Percentiles rank a stretch among this genome's conserved stretches.
phyloP scores from a whole-genome alignment of 768 basidiomycete genomes.

The Suillus plorans region DNA sequence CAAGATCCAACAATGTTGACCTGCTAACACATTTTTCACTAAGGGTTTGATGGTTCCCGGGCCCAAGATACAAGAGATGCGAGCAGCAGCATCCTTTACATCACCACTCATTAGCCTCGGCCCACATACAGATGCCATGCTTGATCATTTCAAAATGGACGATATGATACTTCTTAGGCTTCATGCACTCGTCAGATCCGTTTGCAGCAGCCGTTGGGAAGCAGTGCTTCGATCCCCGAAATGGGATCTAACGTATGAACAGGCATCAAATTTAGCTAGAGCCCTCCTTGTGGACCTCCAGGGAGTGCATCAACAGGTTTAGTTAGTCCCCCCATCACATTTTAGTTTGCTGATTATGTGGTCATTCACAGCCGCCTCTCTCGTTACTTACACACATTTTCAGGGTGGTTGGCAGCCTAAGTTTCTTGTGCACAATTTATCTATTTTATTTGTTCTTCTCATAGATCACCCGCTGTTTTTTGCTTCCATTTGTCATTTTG shows the following conservation, averaged over 20 bases:
- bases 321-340: neutral
- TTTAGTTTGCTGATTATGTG: neutral
- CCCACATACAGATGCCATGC: constrained; percentile 6
- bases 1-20: neutral
- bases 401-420: neutral
- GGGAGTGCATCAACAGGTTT: neutral
- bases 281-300: neutral
- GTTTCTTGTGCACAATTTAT: neutral
- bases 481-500: neutral
- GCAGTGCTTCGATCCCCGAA: neutral
- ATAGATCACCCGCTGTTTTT: neutral
- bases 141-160: constrained; percentile 6
- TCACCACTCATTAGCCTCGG: constrained; percentile 10
- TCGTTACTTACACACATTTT: neutral
- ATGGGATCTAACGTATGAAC: neutral
- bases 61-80: neutral
- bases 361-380: neutral
- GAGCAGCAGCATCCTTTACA: neutral
- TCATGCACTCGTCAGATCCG: neutral
- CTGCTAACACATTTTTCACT: neutral
- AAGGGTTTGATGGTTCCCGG: neutral
- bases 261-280: neutral
- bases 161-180: constrained; percentile 4
- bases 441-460: neutral
- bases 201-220: constrained; percentile 11